Percentiles rank a stretch among this genome's conserved stretches.
Evolutionary conservation across 2,329 filamentous ascomycete species (phyloP).

Genomic region (Pseudogymnoascus sp.): DNA sequence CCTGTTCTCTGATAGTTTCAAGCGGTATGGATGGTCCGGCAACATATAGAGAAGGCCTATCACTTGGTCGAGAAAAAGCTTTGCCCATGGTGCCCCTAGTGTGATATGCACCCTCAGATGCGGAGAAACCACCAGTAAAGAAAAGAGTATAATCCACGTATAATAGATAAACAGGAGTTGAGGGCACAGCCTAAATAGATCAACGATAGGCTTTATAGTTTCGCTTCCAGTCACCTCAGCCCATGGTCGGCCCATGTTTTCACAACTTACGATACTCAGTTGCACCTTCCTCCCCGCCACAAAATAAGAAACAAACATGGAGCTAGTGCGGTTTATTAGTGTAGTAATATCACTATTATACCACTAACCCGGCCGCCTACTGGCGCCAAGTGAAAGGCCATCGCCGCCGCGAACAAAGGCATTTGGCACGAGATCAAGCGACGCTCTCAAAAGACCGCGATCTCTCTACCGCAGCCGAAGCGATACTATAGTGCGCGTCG

Average conservation of each 20-base stretch:
- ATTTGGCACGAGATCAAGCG: too few relatives aligned
- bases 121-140: background rate
- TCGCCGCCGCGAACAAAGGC: too few relatives aligned
- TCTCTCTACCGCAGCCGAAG: too few relatives aligned
- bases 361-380: too few relatives aligned
- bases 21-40: background rate
- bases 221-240: background rate
- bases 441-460: too few relatives aligned
- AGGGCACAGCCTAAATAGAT: background rate
- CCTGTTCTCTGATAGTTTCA: background rate
- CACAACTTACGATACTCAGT: background rate
- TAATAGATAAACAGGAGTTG: background rate
- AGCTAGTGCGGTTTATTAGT: background rate
- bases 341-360: background rate
- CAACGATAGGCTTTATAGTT: background rate
- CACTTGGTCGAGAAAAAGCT: background rate
- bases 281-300: background rate
- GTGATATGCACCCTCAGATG: background rate
- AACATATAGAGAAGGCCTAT: background rate
- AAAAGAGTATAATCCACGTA: background rate
- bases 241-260: background rate
- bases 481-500: too few relatives aligned
- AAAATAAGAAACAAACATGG: background rate
- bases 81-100: background rate
- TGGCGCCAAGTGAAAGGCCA: too few relatives aligned